Evolutionary conservation across 2,329 filamentous ascomycete species (phyloP), one percentile per base, ranked within the genome.

Genomic region (Hirsutella thompsonii): DNA sequence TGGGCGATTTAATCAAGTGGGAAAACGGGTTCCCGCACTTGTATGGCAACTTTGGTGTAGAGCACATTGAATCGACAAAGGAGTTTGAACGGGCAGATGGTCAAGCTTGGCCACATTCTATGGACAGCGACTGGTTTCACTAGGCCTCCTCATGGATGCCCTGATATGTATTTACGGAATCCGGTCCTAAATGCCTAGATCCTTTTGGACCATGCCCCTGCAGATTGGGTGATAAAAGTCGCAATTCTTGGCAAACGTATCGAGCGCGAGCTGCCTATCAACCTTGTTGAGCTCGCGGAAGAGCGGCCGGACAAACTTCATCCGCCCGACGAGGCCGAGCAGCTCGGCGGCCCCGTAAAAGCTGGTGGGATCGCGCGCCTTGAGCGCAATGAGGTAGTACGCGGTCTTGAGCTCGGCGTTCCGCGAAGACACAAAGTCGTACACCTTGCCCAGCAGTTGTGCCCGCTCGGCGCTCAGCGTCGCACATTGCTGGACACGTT

Each of bases 181-280:
- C 32, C 42, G 42, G 21, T 34, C 47, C 43, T 55, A 56, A 32
- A 61, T 46, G 29, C 69, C 72, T 29, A 93, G 62, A 60, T 93
- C 84, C 70, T 94, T 95, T 64, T 87, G 83, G 3, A 93, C 79
- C 78, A 94, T 83, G 8, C 70, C 76, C 46, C 77, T 76, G 59
- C 89, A 95, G 52, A 96, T 95, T 2, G 92, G 92, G 57, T 96
- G 90, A 58, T 96, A 98, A 56, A 96, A 96, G 47, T 88, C 81
- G 62, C 74, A 83, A 59, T 94, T 82, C 72, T 82, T 83, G 63
- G 83, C 75, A 62, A 94, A 95, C 0, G 89, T 94, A 57, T 78
- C 68, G 40, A 90, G 62, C 0, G 92, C 90, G 53, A 94, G 62
- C 20, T 78, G 66, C 37, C 76, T 69, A 62, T 95, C 81, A 32